These are phyloP conservation scores for Comarum palustre DNA, from an alignment of 306 rosid genomes.

Conservation along the genomic window DNA sequence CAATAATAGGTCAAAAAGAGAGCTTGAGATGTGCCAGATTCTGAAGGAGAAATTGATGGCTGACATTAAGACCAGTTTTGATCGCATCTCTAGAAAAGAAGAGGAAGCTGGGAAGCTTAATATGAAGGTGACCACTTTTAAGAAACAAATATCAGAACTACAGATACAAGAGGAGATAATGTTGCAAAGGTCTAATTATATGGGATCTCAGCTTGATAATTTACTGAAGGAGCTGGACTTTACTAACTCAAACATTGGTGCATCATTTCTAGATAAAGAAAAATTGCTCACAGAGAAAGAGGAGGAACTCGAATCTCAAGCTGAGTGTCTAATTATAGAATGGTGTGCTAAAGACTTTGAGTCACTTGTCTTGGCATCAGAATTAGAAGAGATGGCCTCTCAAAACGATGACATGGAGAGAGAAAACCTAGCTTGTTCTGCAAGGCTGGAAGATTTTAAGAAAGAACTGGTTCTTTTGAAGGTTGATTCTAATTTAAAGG, in stretches of 20 bases:
- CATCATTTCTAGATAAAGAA: conserved; percentile 64
- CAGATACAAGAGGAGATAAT: conserved; percentile 82
- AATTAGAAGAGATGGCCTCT: conserved; percentile 42
- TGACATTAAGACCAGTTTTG: conserved; percentile 73
- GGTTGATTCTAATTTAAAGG: conserved; percentile 48
- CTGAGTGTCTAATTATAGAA: conserved; percentile 50
- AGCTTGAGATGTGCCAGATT: conserved; percentile 82
- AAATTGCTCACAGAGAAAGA: conserved; percentile 45
- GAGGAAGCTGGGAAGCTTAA: conserved; percentile 65
- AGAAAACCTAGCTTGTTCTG: conserved; percentile 30
- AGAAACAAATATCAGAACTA: conserved; percentile 61
- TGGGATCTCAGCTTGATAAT: conserved; percentile 72
- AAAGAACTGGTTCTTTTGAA: conserved; percentile 42
- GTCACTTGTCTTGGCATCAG: conserved; percentile 52
- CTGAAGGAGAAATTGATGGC: conserved; percentile 72
- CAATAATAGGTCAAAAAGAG: conserved; percentile 58
- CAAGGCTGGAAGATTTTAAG: conserved; percentile 50
- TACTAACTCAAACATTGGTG: conserved; percentile 44
- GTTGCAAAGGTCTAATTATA: conserved; percentile 71
- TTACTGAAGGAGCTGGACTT: conserved; percentile 69
- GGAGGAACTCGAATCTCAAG: conserved; percentile 48
- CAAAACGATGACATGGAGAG: conserved; percentile 46
- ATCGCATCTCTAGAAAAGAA: conserved; percentile 69
- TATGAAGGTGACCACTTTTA: conserved; percentile 54
- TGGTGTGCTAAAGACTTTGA: conserved; percentile 66